phyloP scores from a whole-genome alignment of 768 basidiomycete genomes.

The Tylopilus balloui region DNA sequence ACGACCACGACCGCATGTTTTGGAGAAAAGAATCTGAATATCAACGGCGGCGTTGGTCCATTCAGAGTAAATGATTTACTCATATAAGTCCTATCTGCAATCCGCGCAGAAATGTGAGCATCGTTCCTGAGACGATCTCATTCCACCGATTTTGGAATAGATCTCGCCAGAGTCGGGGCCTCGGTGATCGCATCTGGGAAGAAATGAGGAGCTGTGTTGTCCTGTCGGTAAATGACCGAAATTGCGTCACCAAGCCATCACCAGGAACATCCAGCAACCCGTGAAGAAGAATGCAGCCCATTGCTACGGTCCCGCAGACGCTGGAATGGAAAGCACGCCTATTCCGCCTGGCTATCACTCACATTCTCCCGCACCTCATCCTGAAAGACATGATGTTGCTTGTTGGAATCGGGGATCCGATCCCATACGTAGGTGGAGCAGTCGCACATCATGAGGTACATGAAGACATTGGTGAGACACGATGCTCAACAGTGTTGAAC shows the following conservation, averaged over 20 bases:
- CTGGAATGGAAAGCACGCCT: slow-evolving; percentile 30
- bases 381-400: slow-evolving; percentile 15
- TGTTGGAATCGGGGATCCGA: slow-evolving; percentile 22
- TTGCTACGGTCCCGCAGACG: slow-evolving; percentile 22
- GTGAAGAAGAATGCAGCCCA: slow-evolving; percentile 17
- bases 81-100: not conserved
- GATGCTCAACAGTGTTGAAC: slow-evolving; percentile 8
- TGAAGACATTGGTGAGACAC: slow-evolving; percentile 13
- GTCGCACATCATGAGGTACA: slow-evolving; percentile 9
- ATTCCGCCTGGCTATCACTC: slow-evolving; percentile 26
- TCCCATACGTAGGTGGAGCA: slow-evolving; percentile 20
- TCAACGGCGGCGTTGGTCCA: not conserved
- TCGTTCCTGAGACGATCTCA: not conserved
- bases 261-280: slow-evolving; percentile 8
- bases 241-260: slow-evolving; percentile 23
- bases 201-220: slow-evolving; percentile 10
- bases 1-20: slow-evolving; percentile 15
- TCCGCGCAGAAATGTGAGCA: not conserved
- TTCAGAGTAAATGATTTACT: not conserved
- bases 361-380: slow-evolving; percentile 13
- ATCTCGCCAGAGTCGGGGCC: slow-evolving; percentile 14
- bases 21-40: slow-evolving; percentile 2
- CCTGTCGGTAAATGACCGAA: slow-evolving; percentile 17
- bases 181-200: slow-evolving; percentile 16
- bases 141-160: slow-evolving; percentile 7